Percentiles rank a stretch among this genome's conserved stretches.
Evolutionary conservation across 768 basidiomycete species (phyloP).

Genomic region (Stropharia rugosoannulata): DNA sequence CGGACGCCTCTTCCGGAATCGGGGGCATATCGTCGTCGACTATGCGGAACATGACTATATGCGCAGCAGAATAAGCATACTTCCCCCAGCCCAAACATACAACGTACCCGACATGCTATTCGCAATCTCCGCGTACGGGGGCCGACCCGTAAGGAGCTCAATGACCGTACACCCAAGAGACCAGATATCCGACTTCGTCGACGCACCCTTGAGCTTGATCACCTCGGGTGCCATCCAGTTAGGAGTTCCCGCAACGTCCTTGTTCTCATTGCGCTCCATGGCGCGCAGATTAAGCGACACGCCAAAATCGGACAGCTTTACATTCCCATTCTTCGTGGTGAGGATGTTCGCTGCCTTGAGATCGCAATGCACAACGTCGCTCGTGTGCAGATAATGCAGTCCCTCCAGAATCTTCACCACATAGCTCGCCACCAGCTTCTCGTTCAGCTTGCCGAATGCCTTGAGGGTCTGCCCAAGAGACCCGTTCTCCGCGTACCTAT

Average conservation of each 20-base stretch:
- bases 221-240: conserved; percentile 99
- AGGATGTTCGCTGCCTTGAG: conserved; percentile 98
- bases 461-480: conserved; percentile 92
- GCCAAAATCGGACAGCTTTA: conserved; percentile 97
- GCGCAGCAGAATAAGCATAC: conserved; percentile 7
- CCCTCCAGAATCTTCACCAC: conserved; percentile 97
- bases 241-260: conserved; percentile 91
- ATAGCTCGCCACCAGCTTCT: conserved; percentile 87
- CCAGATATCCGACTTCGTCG: conserved; percentile 94
- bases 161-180: conserved; percentile 93
- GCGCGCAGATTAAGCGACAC: conserved; percentile 95
- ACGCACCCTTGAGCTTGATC: conserved; percentile 91
- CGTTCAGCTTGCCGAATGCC: conserved; percentile 92
- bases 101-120: conserved; percentile 86
- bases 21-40: conserved; percentile 93
- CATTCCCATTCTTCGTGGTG: conserved; percentile 97
- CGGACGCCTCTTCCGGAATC: conserved; percentile 76
- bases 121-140: conserved; percentile 87
- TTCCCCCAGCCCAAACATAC: conserved; percentile 5
- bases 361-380: conserved; percentile 95
- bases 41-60: conserved; percentile 92
- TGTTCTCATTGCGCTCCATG: conserved; percentile 73
- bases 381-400: conserved; percentile 86
- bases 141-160: conserved; percentile 88
- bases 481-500: conserved; percentile 94